These are phyloP conservation scores for Ramularia endophylla DNA, from an alignment of 2,329 filamentous ascomycete species.

Conservation along the genomic window DNA sequence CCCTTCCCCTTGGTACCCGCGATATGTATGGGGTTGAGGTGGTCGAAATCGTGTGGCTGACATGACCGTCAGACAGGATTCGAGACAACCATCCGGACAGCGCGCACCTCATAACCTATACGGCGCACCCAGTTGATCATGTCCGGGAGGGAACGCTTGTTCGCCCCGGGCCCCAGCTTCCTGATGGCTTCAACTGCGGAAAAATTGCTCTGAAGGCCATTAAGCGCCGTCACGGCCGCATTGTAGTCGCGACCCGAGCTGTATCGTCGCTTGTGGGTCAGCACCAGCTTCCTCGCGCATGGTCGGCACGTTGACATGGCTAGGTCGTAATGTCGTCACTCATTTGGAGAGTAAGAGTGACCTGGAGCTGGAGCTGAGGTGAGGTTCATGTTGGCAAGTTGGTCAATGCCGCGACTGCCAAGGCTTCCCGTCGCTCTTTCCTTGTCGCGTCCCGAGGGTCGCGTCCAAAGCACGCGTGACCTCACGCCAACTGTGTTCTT, in stretches of 20 bases:
- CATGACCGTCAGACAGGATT: conserved; percentile 7
- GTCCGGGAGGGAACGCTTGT: conserved; percentile 71
- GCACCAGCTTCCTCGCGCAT: conserved; percentile 4
- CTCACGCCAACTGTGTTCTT: no score
- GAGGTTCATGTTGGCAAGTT: no score
- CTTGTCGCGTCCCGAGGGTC: no score
- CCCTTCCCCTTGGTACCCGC: conserved; percentile 95
- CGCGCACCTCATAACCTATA: conserved; percentile 66
- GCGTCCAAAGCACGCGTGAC: no score
- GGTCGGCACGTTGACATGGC: conserved; percentile 7
- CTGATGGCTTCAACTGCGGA: conserved; percentile 69
- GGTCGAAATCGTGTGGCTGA: conserved; percentile 58
- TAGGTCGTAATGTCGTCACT: no score
- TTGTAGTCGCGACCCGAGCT: conserved; percentile 24
- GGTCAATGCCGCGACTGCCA: no score
- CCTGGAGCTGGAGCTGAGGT: no score
- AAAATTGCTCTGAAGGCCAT: conserved; percentile 73
- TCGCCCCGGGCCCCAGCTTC: conserved; percentile 67
- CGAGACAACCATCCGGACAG: no score
- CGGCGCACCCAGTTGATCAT: conserved; percentile 72
- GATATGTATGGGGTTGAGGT: conserved; percentile 66
- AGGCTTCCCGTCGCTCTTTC: conserved; percentile 36
- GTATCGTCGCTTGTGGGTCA: conserved; percentile 7
- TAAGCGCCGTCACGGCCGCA: conserved; percentile 67
- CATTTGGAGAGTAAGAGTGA: no score